phyloP scores from a whole-genome alignment of 805 yeast species.

The Ogataea philodendri region DNA sequence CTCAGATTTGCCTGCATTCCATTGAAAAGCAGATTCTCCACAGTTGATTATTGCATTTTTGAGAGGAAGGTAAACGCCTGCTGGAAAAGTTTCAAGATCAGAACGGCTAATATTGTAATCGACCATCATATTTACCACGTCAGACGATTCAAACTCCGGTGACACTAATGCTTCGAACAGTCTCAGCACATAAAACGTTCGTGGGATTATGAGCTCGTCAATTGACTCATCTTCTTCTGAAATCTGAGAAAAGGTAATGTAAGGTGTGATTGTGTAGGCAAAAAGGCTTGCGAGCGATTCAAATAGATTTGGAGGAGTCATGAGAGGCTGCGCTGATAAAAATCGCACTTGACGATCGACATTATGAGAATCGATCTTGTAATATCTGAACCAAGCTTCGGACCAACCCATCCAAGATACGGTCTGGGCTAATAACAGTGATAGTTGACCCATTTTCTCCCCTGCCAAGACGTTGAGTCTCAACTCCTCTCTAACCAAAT shows the following conservation, averaged over 20 bases:
- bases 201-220: slow-evolving; percentile 62
- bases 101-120: slow-evolving; percentile 50
- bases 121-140: slow-evolving; percentile 60
- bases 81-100: slow-evolving; percentile 67
- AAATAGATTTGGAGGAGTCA: slow-evolving; percentile 59
- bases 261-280: slow-evolving; percentile 47
- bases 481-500: slow-evolving; percentile 73
- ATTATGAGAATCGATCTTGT: slow-evolving; percentile 36
- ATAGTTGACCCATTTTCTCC: slow-evolving; percentile 40
- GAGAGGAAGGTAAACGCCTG: slow-evolving; percentile 67
- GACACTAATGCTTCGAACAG: slow-evolving; percentile 64
- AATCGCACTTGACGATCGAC: slow-evolving; percentile 43
- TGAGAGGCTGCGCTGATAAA: slow-evolving; percentile 43
- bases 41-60: slow-evolving; percentile 56
- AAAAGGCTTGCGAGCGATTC: slow-evolving; percentile 54
- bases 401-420: slow-evolving; percentile 76
- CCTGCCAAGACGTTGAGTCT: slow-evolving; percentile 51
- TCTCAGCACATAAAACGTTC: slow-evolving; percentile 56
- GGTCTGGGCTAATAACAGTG: slow-evolving; percentile 57
- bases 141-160: slow-evolving; percentile 46
- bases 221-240: slow-evolving; percentile 59
- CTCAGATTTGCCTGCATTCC: slow-evolving; percentile 39
- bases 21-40: slow-evolving; percentile 50
- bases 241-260: slow-evolving; percentile 63
- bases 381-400: slow-evolving; percentile 58